Conservation (phyloP, 768 basidiomycete genomes). For the Calocybe gangraenosa region DNA sequence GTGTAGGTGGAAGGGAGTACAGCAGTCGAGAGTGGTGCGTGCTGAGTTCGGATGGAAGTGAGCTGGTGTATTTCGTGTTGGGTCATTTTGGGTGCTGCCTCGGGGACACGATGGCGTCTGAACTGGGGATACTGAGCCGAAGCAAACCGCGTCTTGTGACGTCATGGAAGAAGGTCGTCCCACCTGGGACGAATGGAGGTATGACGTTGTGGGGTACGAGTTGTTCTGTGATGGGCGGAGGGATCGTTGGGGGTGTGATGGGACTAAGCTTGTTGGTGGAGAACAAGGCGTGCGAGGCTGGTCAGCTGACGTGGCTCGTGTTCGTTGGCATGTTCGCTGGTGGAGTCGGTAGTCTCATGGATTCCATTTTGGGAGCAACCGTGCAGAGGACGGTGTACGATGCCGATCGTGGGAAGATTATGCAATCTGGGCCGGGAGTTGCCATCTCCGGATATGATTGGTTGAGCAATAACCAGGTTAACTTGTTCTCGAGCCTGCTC, state of each 20-base stretch:
- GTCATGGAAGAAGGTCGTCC: conserved; percentile 59
- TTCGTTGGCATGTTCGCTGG: conserved; percentile 66
- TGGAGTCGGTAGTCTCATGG: conserved; percentile 78
- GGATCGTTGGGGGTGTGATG: conserved; percentile 63
- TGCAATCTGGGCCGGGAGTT: conserved; percentile 45
- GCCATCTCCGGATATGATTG: conserved; percentile 63
- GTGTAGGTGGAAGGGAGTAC: conserved; percentile 23
- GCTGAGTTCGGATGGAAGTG: conserved; percentile 41
- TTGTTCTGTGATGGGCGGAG: conserved; percentile 71
- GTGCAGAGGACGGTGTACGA: conserved; percentile 80
- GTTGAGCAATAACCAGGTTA: conserved; percentile 78
- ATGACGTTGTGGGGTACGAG: conserved; percentile 73
- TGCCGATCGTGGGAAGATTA: conserved; percentile 50
- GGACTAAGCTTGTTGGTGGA: conserved; percentile 56
- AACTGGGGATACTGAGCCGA: conserved; percentile 81
- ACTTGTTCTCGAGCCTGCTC: conserved; percentile 35
- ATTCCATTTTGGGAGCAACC: conserved; percentile 85
- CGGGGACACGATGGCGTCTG: conserved; percentile 91
- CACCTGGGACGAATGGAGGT: conserved; percentile 89
- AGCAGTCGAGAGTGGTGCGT: conserved; percentile 58
- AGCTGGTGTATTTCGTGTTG: conserved; percentile 57
- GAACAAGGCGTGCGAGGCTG: conserved; percentile 43
- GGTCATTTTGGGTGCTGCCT: conserved; percentile 90
- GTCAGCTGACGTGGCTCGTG: conserved; percentile 42
- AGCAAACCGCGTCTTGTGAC: conserved; percentile 74